Evolutionary conservation across 176 grass and related monocot genomes (phyloP), one percentile per base, ranked within the genome.

Genomic region (Chrysopogon serrulatus): DNA sequence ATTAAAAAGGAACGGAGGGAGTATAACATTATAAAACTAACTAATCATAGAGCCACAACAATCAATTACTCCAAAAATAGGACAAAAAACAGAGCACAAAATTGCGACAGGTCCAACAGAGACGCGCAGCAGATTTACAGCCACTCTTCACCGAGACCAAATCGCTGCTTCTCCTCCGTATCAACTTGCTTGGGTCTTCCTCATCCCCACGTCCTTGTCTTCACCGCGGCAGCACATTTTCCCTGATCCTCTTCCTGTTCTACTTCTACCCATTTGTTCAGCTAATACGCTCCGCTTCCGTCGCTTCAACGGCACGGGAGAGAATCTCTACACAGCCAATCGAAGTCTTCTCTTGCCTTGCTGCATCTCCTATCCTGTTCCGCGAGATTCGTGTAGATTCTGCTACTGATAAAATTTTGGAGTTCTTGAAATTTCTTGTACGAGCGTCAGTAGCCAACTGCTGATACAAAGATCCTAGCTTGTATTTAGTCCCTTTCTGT

Each of bases 241-340:
- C 21, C 17, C 17, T 62, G 28, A 62, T 78, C 83, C 65, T 62
- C 9, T 24, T 36, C 53, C 66, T 86, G 65, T 82, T 80, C 36
- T 60, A 10, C 21, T 81, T 79, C 35, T 61, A 12, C 23, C 37
- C 47, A 43, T 75, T 23, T 87, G 72, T 48, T 67, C 65, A 23
- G 66, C 27, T 44, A 84, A 67, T 79, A 81, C 28, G 14, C 41
- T 47, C 59, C 59, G 21, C 60, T 74, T 48, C 59, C 48, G 48
- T 85, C 62, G 71, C 47, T 76, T 87, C 37, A 27, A 78, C 71
- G 69, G 32, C 34, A 73, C 86, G 44, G 36, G 35, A 65, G 45
- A 18, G 44, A 73, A 84, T 83, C 67, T 65, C 19, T 42, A 10
- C 72, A 47, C 76, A 31, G 39, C 76, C 76, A 75, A 60, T 80